Conservation (phyloP, 2,329 filamentous ascomycete genomes). For the Sclerotinia subarctica region DNA sequence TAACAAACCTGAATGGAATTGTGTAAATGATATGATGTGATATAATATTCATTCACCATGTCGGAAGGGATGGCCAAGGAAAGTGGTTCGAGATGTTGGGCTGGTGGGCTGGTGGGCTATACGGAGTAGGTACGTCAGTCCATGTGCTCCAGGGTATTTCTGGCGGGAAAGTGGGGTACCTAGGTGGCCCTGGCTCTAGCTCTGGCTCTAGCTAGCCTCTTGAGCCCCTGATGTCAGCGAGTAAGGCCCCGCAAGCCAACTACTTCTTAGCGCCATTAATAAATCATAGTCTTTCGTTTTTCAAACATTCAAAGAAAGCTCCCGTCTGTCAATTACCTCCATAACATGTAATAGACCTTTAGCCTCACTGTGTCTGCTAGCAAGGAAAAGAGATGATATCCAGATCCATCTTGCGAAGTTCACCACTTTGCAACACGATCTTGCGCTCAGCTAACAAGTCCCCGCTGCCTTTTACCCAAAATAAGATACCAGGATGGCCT, state of each 20-base stretch:
- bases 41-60: neutral
- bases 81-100: conserved; percentile 10
- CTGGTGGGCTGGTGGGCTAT: too few relatives aligned
- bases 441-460: neutral
- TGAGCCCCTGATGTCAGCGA: neutral
- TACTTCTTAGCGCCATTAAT: too few relatives aligned
- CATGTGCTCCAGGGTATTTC: neutral
- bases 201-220: neutral
- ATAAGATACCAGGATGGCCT: neutral
- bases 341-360: too few relatives aligned
- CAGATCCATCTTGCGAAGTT: neutral
- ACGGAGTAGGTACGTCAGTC: neutral
- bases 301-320: too few relatives aligned
- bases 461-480: neutral
- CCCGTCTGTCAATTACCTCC: too few relatives aligned
- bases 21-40: neutral
- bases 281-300: neutral
- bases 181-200: too few relatives aligned
- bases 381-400: neutral
- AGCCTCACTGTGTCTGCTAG: neutral
- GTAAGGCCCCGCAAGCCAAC: too few relatives aligned
- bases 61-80: neutral
- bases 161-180: neutral
- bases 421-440: neutral
- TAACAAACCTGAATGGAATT: neutral